Evolutionary conservation across 192 early-diverging fungal genomes (phyloP).

Genomic region (Radiomyces spectabilis): DNA sequence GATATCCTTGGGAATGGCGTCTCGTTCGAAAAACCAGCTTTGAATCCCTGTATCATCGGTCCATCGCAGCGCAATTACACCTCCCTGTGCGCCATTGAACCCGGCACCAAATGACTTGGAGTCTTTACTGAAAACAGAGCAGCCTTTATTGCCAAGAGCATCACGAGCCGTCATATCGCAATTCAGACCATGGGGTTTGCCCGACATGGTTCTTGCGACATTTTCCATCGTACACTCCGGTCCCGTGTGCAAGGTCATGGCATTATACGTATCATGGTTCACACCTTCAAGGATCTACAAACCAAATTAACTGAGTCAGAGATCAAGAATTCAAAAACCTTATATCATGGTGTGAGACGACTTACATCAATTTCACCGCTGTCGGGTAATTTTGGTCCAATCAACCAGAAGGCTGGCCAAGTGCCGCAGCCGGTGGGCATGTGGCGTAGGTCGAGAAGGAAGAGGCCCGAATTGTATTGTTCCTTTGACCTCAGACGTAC

Average conservation of each 20-base stretch:
- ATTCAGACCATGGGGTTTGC: not conserved
- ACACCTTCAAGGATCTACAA: slow-evolving; percentile 34
- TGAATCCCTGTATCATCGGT: slow-evolving; percentile 22
- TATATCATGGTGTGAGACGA: too few relatives aligned
- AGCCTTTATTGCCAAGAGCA: not conserved
- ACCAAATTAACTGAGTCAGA: too few relatives aligned
- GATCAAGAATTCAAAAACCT: too few relatives aligned
- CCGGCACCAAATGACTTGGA: slow-evolving; percentile 19
- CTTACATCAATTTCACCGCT: slow-evolving; percentile 35
- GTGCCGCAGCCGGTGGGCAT: slow-evolving; percentile 42
- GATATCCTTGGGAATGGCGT: slow-evolving; percentile 30
- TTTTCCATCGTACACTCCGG: slow-evolving; percentile 25
- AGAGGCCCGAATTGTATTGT: slow-evolving; percentile 18
- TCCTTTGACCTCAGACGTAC: slow-evolving; percentile 16
- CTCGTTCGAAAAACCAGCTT: slow-evolving; percentile 27
- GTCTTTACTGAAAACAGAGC: not conserved
- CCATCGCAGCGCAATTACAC: slow-evolving; percentile 35
- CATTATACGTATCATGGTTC: slow-evolving; percentile 18
- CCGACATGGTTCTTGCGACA: not conserved
- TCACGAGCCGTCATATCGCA: slow-evolving; percentile 2
- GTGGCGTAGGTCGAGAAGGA: slow-evolving; percentile 20
- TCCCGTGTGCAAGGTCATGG: slow-evolving; percentile 27
- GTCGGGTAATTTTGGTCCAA: slow-evolving; percentile 35
- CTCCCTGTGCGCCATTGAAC: slow-evolving; percentile 31
- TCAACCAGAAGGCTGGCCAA: slow-evolving; percentile 42